These are phyloP conservation scores for Diaporthe batatas DNA, from an alignment of 2,329 filamentous ascomycete species.

Conservation along the genomic window DNA sequence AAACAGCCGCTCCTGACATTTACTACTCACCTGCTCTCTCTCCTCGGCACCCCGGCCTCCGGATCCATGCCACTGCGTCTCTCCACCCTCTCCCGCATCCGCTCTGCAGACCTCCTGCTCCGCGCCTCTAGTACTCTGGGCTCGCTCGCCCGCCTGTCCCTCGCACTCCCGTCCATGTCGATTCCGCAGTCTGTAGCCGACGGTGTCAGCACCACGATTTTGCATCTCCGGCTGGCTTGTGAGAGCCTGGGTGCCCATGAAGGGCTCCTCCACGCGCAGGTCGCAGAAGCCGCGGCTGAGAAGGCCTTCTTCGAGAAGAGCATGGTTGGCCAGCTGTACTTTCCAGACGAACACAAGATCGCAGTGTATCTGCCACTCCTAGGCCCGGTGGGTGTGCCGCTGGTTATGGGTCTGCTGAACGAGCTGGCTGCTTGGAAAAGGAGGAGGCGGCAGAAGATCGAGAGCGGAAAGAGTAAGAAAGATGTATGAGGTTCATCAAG, in stretches of 20 bases:
- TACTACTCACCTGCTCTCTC: slow-evolving; percentile 87
- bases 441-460: slow-evolving; percentile 59
- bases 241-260: slow-evolving; percentile 73
- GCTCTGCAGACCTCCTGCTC: slow-evolving; percentile 85
- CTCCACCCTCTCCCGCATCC: slow-evolving; percentile 86
- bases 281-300: slow-evolving; percentile 90
- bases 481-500: slow-evolving; percentile 40
- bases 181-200: slow-evolving; percentile 90
- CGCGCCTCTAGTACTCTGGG: slow-evolving; percentile 94
- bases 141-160: slow-evolving; percentile 87
- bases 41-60: slow-evolving; percentile 86
- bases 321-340: slow-evolving; percentile 99
- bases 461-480: slow-evolving; percentile 51
- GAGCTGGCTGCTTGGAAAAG: slow-evolving; percentile 77
- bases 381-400: slow-evolving; percentile 89
- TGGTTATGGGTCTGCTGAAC: slow-evolving; percentile 86
- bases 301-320: slow-evolving; percentile 98
- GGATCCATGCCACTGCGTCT: slow-evolving; percentile 89
- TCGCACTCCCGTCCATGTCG: slow-evolving; percentile 88
- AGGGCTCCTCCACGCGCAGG: slow-evolving; percentile 83
- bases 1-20: slow-evolving; percentile 89
- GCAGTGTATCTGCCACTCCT: slow-evolving; percentile 94
- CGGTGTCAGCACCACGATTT: slow-evolving; percentile 84
- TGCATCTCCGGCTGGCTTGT: slow-evolving; percentile 83
- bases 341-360: slow-evolving; percentile 98